Conservation (phyloP, 192 early-diverging fungal species). For the Gonapodya sp. region DNA sequence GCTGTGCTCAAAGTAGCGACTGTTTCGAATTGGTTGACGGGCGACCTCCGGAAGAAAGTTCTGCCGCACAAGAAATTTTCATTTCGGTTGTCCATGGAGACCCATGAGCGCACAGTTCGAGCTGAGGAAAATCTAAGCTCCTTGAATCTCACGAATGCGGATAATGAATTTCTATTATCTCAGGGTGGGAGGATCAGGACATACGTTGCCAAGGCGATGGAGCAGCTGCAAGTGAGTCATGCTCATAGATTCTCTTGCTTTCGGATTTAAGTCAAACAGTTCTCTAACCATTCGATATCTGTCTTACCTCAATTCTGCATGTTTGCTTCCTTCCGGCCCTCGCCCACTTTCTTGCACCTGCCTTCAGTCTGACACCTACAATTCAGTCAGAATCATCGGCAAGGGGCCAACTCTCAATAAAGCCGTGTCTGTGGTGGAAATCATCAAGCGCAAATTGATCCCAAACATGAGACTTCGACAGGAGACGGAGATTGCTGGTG, state of each 20-base stretch:
- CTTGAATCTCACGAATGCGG: neutral
- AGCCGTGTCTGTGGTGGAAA: slow-evolving; percentile 54
- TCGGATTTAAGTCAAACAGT: too few species aligned
- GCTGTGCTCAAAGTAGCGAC: too few species aligned
- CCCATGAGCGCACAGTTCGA: neutral
- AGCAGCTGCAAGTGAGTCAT: neutral
- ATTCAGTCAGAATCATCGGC: slow-evolving; percentile 17
- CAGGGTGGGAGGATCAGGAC: neutral
- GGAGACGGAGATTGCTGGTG: slow-evolving; percentile 21
- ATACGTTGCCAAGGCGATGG: neutral
- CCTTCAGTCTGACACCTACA: neutral
- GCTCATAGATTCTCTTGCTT: too few species aligned
- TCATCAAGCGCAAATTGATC: slow-evolving; percentile 47
- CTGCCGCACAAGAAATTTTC: neutral
- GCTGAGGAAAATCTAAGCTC: neutral
- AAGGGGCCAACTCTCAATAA: slow-evolving; percentile 49
- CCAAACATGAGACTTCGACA: slow-evolving; percentile 20
- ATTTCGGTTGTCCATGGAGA: neutral
- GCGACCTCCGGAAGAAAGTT: too few species aligned
- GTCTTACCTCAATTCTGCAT: neutral
- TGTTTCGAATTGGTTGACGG: too few species aligned
- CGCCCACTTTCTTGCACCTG: too few species aligned
- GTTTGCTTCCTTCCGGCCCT: too few species aligned
- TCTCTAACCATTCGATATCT: too few species aligned
- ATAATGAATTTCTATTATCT: neutral